Base-by-base conservation (phyloP, 768 basidiomycete genomes). In the Collybia mongolica region DNA sequence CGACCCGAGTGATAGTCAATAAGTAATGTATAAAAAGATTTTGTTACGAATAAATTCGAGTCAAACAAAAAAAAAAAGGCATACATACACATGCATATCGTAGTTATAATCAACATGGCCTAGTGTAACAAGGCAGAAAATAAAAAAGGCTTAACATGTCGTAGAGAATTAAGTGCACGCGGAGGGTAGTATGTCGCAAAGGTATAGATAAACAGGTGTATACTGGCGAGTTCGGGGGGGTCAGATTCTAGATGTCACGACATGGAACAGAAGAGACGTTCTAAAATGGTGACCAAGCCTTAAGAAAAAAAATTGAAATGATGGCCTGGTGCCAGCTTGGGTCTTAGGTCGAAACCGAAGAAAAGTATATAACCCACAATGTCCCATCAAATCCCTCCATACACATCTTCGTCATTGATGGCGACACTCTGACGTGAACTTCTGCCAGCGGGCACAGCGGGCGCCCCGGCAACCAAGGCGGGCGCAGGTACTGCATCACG, bases 371-470 rank as follows among this genome's bases (percentile, higher is more conserved):
- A 39, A 49, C 48, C 42, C 14, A 19, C 7, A 35, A 49, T 47
- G 39, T 36, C 32, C 48, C 17, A 46, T 66, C 61, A 70, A 54
- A 67, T 69, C 29, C 67, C 71, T 54, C 66, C 71, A 60, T 69
- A 72, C 32, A 66, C 71, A 58, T 69, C 72, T 24, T 65, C 68
- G 48, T 62, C 50, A 15, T 63, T 55, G 19, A 60, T 52, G 39
- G 59, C 50, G 32, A 32, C 32, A 32, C 32, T 32, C 11, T 32
- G 32, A n/a, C 48, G 55, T 32, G 58, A 59, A 23, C 46, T 55
- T 53, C 60, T 57, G 39, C 52, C 51, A 29, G 54, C 63, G 3
- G 55, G 35, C 6, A 59, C 59, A 40, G 58, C 58, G 9, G 55
- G 60, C 19, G 54, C 61, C 44, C 56, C 56, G 29, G 63, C 56